phyloP scores from a whole-genome alignment of 192 early-diverging fungal species.

The Backusella mclennaniae region DNA sequence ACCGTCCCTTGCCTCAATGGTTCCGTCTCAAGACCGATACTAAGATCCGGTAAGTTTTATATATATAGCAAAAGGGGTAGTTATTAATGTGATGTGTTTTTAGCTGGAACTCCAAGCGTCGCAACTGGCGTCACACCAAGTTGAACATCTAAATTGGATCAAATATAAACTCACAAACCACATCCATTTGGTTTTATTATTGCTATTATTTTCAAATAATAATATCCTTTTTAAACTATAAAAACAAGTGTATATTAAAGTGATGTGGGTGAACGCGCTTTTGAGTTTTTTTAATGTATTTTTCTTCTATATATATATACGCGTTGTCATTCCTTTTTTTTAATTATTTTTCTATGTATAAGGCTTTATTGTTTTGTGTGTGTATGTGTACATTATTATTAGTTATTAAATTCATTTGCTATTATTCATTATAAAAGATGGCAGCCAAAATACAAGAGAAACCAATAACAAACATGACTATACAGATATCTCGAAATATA shows the following conservation, averaged over 20 bases:
- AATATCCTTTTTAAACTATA: not conserved
- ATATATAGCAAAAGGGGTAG: not conserved
- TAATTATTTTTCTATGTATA: not conserved
- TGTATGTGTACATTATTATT: not conserved
- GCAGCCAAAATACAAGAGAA: not conserved
- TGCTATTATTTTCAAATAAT: not conserved
- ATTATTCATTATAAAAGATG: constrained; percentile 1
- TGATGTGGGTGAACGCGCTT: not conserved
- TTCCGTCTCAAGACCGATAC: constrained; percentile 93
- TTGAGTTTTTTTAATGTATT: not conserved
- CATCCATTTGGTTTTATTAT: not conserved
- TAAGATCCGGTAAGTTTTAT: constrained; percentile 71
- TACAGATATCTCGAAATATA: constrained; percentile 10
- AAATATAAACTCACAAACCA: not conserved
- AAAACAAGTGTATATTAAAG: not conserved
- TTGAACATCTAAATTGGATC: constrained; percentile 75
- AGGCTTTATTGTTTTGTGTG: not conserved
- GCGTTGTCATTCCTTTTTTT: not conserved
- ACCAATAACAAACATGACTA: constrained; percentile 10
- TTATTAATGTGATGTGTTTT: not conserved
- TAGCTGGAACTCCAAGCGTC: constrained; percentile 98
- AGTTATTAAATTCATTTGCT: not conserved
- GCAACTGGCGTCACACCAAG: constrained; percentile 99
- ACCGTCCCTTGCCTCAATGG: constrained; percentile 98
- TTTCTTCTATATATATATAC: not conserved